Conservation (phyloP, 2,329 filamentous ascomycete genomes). For the Xylaria sp. region DNA sequence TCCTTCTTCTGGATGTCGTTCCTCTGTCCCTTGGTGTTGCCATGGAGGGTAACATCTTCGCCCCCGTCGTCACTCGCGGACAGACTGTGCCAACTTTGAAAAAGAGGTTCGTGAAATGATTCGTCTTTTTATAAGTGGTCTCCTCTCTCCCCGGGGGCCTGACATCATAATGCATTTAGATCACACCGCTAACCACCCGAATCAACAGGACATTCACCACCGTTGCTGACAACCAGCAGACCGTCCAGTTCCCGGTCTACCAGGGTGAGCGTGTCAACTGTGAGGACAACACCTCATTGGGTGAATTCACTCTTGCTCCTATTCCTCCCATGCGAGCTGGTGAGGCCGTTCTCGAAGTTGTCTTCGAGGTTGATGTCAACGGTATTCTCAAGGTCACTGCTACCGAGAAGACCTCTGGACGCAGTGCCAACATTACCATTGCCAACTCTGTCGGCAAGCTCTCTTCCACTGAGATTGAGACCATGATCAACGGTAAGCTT, state of each 20-base stretch:
- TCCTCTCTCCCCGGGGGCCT: no score
- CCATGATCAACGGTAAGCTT: slow-evolving; percentile 84
- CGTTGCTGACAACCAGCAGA: slow-evolving; percentile 79
- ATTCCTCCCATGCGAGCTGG: slow-evolving; percentile 90
- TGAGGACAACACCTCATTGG: slow-evolving; percentile 96
- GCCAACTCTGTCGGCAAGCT: slow-evolving; percentile 99
- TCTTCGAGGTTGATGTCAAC: slow-evolving; percentile 99
- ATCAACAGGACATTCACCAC: slow-evolving; percentile 76
- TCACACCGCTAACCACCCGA: neutral
- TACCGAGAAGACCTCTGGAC: slow-evolving; percentile 98
- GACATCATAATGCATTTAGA: neutral
- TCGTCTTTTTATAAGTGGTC: no score
- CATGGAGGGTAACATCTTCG: slow-evolving; percentile 99
- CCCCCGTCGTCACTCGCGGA: slow-evolving; percentile 86
- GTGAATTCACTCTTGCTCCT: slow-evolving; percentile 95
- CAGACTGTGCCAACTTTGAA: slow-evolving; percentile 82
- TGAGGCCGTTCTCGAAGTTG: slow-evolving; percentile 95
- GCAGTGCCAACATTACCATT: slow-evolving; percentile 99
- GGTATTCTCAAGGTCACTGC: slow-evolving; percentile 99
- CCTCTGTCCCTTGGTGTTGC: slow-evolving; percentile 97
- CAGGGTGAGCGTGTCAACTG: slow-evolving; percentile 99
- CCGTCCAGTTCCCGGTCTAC: slow-evolving; percentile 90
- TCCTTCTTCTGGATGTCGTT: slow-evolving; percentile 94
- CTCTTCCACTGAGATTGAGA: slow-evolving; percentile 92
- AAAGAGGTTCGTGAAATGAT: slow-evolving; percentile 60